Percentiles rank a stretch among this genome's conserved stretches.
phyloP scores from a whole-genome alignment of 257 asterid species.

The Paulownia fortunei region DNA sequence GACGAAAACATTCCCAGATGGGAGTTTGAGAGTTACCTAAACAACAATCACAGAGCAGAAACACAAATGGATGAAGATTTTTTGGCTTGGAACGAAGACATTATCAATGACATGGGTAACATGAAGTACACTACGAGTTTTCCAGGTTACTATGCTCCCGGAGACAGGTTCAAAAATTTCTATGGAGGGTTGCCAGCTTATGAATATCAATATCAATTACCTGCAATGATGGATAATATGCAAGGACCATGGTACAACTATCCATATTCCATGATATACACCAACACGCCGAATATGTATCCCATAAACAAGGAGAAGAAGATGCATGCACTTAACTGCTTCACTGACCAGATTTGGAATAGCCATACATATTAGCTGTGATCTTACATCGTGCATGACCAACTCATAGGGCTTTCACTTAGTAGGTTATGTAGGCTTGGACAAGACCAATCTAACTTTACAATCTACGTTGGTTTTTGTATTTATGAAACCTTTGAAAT shows the following conservation, averaged over 20 bases:
- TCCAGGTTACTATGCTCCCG: constrained; percentile 22
- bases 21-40: constrained; percentile 35
- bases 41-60: constrained; percentile 22
- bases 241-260: constrained; percentile 38
- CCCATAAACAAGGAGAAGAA: constrained; percentile 24
- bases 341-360: constrained; percentile 13
- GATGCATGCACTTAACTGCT: constrained; percentile 32
- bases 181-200: constrained; percentile 29
- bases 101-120: constrained; percentile 9
- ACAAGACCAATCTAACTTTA: not conserved
- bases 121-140: constrained; percentile 18
- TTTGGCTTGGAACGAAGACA: constrained; percentile 29
- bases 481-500: not conserved
- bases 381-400: not conserved
- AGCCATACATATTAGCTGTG: not conserved
- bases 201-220: constrained; percentile 33
- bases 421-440: not conserved
- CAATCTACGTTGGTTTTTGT: not conserved
- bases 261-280: constrained; percentile 37
- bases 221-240: constrained; percentile 38
- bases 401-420: not conserved
- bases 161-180: constrained; percentile 15
- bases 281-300: constrained; percentile 33
- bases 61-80: constrained; percentile 23
- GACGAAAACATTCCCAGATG: constrained; percentile 27